phyloP scores from a whole-genome alignment of 148 eudicot species.

The Camellia lanceoleosa region DNA sequence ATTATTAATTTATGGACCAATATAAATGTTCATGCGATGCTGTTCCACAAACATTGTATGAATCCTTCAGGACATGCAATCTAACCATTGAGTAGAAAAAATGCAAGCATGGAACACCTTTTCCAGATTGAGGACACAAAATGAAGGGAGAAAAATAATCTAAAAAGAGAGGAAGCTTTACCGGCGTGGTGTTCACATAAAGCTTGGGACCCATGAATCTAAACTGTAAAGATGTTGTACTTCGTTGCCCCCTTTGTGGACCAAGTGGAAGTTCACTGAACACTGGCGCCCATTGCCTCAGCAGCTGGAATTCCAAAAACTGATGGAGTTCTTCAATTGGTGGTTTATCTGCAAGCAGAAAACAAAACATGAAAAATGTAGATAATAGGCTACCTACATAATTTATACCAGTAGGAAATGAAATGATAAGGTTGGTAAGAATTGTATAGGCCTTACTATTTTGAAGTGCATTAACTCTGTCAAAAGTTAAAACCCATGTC shows the following conservation, averaged over 20 bases:
- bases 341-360: conserved; percentile 74
- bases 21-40: background rate
- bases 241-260: conserved; percentile 83
- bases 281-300: conserved; percentile 99
- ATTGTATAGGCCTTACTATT: background rate
- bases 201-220: conserved; percentile 98
- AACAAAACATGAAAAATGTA: background rate
- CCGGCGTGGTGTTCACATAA: conserved; percentile 74
- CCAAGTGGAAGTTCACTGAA: conserved; percentile 97
- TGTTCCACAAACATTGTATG: background rate
- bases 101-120: background rate
- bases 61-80: background rate
- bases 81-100: conserved; percentile 1
- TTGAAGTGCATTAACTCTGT: background rate
- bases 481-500: background rate
- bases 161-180: conserved; percentile 26
- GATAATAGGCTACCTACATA: background rate
- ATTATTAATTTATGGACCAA: background rate
- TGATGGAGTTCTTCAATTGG: conserved; percentile 97
- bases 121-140: conserved; percentile 5
- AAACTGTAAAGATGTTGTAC: conserved; percentile 77
- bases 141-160: background rate
- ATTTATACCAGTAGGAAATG: background rate
- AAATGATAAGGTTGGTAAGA: background rate
- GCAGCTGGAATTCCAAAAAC: conserved; percentile 95